Evolutionary conservation across 2,329 filamentous ascomycete genomes (phyloP).

Genomic region (Penicillium sp.): DNA sequence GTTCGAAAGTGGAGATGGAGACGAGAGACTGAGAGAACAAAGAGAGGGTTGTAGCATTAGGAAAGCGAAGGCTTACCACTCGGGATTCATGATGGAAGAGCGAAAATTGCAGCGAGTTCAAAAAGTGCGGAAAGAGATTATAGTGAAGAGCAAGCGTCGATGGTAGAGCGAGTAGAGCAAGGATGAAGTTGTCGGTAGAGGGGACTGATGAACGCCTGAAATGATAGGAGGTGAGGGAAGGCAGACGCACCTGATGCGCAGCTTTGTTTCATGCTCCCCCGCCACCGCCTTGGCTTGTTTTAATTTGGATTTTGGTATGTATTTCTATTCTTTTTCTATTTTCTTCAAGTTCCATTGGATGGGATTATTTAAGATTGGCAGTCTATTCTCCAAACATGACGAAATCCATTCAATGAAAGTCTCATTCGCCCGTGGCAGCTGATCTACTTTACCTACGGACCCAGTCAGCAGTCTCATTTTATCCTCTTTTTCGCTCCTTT

Average conservation of each 20-base stretch:
- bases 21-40: conserved; percentile 7
- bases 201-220: conserved; percentile 27
- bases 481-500: neutral
- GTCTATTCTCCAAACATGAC: too few relatives aligned
- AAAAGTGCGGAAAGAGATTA: neutral
- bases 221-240: conserved; percentile 28
- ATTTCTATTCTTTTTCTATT: too few relatives aligned
- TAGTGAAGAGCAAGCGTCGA: conserved; percentile 13
- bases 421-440: conserved; percentile 9
- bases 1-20: conserved; percentile 4
- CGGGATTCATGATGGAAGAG: conserved; percentile 45
- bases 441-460: conserved; percentile 1
- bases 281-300: conserved; percentile 4
- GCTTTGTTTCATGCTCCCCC: conserved; percentile 19
- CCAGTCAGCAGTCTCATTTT: neutral
- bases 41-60: neutral
- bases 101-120: conserved; percentile 4
- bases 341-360: too few relatives aligned
- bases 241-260: conserved; percentile 26
- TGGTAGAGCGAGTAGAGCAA: conserved; percentile 12
- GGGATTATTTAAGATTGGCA: too few relatives aligned
- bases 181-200: conserved; percentile 16
- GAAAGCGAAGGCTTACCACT: conserved; percentile 40
- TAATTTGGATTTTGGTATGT: too few relatives aligned
- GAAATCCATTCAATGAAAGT: too few relatives aligned